Evolutionary conservation across 2,329 filamentous ascomycete genomes (phyloP).

Genomic region (Trichophyton verrucosum): DNA sequence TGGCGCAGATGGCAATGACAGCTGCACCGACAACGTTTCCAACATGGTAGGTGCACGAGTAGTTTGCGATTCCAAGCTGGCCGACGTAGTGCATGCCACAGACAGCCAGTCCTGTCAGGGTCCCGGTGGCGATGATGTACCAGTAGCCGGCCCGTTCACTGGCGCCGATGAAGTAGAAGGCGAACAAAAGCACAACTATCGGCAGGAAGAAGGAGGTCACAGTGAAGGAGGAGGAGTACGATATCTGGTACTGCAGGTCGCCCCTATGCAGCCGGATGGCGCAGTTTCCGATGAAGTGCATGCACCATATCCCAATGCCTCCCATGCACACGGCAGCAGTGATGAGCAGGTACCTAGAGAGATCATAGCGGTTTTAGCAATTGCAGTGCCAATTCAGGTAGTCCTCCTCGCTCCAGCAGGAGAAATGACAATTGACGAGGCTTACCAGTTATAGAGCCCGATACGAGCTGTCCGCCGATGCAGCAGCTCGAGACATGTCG

Average conservation of each 20-base stretch:
- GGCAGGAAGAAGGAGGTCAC: constrained; percentile 69
- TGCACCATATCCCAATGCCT: constrained; percentile 61
- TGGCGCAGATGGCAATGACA: constrained; percentile 60
- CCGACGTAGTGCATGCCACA: constrained; percentile 82
- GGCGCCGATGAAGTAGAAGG: constrained; percentile 57
- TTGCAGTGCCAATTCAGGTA: no score
- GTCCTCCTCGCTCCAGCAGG: no score
- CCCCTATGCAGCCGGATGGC: constrained; percentile 60
- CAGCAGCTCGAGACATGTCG: constrained; percentile 69
- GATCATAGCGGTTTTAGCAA: not conserved
- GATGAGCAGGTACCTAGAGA: constrained; percentile 41
- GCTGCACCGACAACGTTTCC: constrained; percentile 55
- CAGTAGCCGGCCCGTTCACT: constrained; percentile 46
- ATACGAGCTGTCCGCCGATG: constrained; percentile 59
- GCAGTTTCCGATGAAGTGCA: constrained; percentile 76
- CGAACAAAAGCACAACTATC: constrained; percentile 58
- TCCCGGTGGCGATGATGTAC: constrained; percentile 51
- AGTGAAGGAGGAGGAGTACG: constrained; percentile 60
- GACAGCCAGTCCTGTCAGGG: constrained; percentile 60
- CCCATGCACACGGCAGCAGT: constrained; percentile 59
- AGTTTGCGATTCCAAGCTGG: constrained; percentile 73
- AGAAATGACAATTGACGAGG: not conserved
- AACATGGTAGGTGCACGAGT: constrained; percentile 49
- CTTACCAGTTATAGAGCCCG: constrained; percentile 58
- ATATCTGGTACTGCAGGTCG: constrained; percentile 51